A percentile compares a stretch with the other conserved stretches of the same genome.
Conservation (phyloP, 208 protist species). For the Leptomonas seymouri region DNA sequence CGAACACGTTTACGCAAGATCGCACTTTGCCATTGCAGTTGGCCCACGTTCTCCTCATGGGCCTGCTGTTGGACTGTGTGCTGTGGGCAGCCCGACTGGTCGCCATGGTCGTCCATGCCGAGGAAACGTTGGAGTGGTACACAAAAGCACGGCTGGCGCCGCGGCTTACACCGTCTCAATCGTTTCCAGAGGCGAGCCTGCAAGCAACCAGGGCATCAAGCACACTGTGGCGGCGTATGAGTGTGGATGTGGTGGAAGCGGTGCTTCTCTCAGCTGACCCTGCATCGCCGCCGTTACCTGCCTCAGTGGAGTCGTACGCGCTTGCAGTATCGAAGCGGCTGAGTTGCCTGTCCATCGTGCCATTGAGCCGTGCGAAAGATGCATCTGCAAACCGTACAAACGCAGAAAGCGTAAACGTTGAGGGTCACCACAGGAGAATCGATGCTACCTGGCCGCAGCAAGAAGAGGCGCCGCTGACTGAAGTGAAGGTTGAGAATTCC, state of each 20-base stretch:
- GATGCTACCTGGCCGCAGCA: background rate
- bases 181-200: background rate
- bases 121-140: slow-evolving; percentile 28
- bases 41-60: slow-evolving; percentile 70
- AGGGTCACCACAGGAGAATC: background rate
- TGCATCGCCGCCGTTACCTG: slow-evolving; percentile 15
- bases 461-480: background rate
- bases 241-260: slow-evolving; percentile 31
- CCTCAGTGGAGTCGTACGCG: slow-evolving; percentile 13
- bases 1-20: background rate
- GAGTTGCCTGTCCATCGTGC: background rate
- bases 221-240: background rate
- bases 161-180: background rate
- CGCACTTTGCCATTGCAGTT: slow-evolving; percentile 68
- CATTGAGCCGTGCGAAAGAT: background rate
- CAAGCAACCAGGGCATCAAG: background rate
- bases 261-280: slow-evolving; percentile 13
- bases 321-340: slow-evolving; percentile 15
- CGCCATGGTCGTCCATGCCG: slow-evolving; percentile 26
- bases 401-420: background rate
- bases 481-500: background rate
- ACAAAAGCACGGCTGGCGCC: background rate
- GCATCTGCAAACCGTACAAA: background rate
- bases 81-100: slow-evolving; percentile 21
- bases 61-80: slow-evolving; percentile 47